These are phyloP conservation scores for Fusarium albosuccineum DNA, from an alignment of 2,329 filamentous ascomycete species.

Conservation along the genomic window DNA sequence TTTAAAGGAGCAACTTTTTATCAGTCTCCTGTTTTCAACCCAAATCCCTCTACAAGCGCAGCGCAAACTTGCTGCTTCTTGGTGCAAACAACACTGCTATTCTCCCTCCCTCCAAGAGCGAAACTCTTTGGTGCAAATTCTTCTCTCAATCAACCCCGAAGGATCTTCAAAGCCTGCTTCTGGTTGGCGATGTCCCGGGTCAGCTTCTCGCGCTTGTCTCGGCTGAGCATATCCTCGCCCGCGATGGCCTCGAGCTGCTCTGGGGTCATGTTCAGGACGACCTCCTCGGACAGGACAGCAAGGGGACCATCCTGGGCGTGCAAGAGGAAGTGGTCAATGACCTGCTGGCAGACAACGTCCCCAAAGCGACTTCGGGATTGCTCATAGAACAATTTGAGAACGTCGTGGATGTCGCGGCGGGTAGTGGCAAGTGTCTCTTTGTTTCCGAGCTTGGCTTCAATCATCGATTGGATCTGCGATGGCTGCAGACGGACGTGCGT, in stretches of 20 bases:
- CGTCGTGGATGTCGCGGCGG: slow-evolving; percentile 69
- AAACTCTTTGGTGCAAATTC: too few species aligned
- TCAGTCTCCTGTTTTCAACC: too few species aligned
- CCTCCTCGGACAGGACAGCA: slow-evolving; percentile 63
- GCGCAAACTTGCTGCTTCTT: too few species aligned
- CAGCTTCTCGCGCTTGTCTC: slow-evolving; percentile 58
- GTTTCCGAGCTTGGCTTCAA: neutral
- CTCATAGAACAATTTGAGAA: slow-evolving; percentile 72
- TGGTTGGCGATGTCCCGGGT: slow-evolving; percentile 60
- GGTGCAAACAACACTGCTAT: too few species aligned
- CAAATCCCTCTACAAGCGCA: too few species aligned
- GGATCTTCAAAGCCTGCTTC: slow-evolving; percentile 50
- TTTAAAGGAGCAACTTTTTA: neutral
- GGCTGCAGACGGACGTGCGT: neutral
- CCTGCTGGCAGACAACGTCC: slow-evolving; percentile 72
- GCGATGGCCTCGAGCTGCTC: slow-evolving; percentile 68
- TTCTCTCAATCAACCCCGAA: neutral
- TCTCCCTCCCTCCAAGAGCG: too few species aligned
- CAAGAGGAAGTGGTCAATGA: slow-evolving; percentile 66
- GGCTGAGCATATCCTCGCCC: slow-evolving; percentile 64
- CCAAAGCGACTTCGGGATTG: slow-evolving; percentile 72
- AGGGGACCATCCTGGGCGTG: slow-evolving; percentile 63
- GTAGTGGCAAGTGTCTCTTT: slow-evolving; percentile 51
- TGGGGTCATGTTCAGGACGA: slow-evolving; percentile 61
- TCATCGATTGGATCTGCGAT: accelerated